Base-by-base conservation (phyloP, 257 asterid species). In the Przewalskia tangutica region DNA sequence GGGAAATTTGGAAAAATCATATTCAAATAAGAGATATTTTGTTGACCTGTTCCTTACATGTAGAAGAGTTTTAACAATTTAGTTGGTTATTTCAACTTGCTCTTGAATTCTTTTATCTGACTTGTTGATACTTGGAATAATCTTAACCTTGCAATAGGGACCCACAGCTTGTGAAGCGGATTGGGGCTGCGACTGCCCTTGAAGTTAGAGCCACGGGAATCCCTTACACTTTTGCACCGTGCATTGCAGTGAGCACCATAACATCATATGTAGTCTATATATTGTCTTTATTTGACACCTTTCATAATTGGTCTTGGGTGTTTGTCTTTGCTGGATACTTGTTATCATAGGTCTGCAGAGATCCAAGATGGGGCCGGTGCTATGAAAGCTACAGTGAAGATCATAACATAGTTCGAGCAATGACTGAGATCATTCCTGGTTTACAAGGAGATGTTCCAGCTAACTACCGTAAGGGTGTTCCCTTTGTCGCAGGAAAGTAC, bases 351-450 rank as follows among this genome's bases (percentile, higher is more conserved):
- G 90, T 88, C 62, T 85, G 90, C 50, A 81, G 90, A 55, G 90
- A 85, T 81, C 90, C 90, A 0, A 81, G 90, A 85, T 87, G 90
- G 88, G 90, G 90, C 17, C 86, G 90, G 14, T 87, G 90, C 76
- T 87, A 83, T 1, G 88, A 87, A 77, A 87, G 90, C 54, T 87
- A 87, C 14, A 87, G 90, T 42, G 88, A 87, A 73, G 90, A 85
- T 81, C 88, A 83, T n/a, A 51, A 77, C 8, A 83, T 87, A 51
- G 89, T 84, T 71, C 85, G 70, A 16, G 81, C 83, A 46, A 85
- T 84, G 88, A 84, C 89, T 7, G 88, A 84, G 83, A 36, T 88
- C 17, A 84, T 88, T 14, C 77, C 89, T 16, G 83, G 87, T 32
- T 81, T 84, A 82, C 87, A 84, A 76, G 87, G 87, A 53, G 87